Percentiles rank a stretch among this genome's conserved stretches.
Conservation (phyloP, 164 flowering plant genomes). For the Cinnamomum micranthum region DNA sequence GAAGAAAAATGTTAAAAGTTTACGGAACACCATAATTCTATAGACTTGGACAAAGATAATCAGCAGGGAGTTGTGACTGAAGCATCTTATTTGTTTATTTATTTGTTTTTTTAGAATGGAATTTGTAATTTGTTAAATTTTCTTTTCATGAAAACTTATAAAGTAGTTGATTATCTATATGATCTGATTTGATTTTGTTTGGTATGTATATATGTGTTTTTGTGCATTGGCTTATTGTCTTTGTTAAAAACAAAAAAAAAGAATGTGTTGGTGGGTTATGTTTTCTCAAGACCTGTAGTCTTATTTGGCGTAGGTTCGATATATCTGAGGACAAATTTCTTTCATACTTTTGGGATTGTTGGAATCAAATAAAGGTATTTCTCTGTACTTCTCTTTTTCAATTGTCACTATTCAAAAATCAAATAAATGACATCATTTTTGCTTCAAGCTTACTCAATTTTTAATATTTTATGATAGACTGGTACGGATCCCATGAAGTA, state of each 20-base stretch:
- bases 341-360: constrained; percentile 77
- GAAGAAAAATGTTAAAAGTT: too few relatives aligned
- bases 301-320: constrained; percentile 48
- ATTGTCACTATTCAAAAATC: too few relatives aligned
- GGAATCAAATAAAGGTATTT: constrained; percentile 65
- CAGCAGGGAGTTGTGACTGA: background rate
- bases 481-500: too few relatives aligned
- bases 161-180: too few relatives aligned
- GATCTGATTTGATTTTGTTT: background rate
- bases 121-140: background rate
- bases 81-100: background rate
- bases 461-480: too few relatives aligned
- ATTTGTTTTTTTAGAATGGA: too few relatives aligned
- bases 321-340: constrained; percentile 73
- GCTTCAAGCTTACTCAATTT: background rate
- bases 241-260: too few relatives aligned
- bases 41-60: too few relatives aligned
- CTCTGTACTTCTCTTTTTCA: constrained; percentile 1
- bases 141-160: background rate
- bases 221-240: background rate
- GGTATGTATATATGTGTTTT: background rate
- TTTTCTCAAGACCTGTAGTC: background rate
- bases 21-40: too few relatives aligned
- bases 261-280: background rate
- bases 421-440: background rate